Conservation (phyloP, 2,329 filamentous ascomycete genomes). For the Alternaria ethzedia region DNA sequence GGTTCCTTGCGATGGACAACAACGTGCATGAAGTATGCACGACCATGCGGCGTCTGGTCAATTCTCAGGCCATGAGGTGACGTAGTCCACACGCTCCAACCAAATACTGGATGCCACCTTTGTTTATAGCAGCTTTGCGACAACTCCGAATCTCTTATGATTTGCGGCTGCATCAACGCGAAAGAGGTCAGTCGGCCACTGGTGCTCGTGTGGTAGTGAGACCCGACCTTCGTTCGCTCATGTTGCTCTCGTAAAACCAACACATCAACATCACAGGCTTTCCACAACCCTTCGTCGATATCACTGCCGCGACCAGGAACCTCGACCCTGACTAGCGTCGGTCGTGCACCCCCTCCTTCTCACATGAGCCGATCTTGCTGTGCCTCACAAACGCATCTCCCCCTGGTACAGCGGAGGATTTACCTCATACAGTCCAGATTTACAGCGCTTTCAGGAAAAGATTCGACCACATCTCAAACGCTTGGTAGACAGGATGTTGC, state of each 20-base stretch:
- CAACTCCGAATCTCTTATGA: not conserved
- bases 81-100: not conserved
- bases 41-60: not conserved
- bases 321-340: not conserved
- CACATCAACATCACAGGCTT: not conserved
- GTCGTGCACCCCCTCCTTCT: not conserved
- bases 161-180: not conserved
- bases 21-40: not conserved
- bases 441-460: not conserved
- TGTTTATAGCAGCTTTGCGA: not conserved
- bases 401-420: not conserved
- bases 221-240: not conserved
- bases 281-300: not conserved
- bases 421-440: not conserved
- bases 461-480: not conserved
- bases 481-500: not conserved
- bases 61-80: not conserved
- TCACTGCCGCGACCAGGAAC: not conserved
- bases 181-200: not conserved
- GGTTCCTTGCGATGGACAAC: not conserved
- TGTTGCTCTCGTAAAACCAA: not conserved
- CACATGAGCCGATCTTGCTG: not conserved
- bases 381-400: not conserved
- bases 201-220: not conserved
- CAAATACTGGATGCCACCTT: not conserved